Evolutionary conservation across 768 basidiomycete species (phyloP), one percentile per base, ranked within the genome.

Genomic region (Paxillus ammoniavirescens): DNA sequence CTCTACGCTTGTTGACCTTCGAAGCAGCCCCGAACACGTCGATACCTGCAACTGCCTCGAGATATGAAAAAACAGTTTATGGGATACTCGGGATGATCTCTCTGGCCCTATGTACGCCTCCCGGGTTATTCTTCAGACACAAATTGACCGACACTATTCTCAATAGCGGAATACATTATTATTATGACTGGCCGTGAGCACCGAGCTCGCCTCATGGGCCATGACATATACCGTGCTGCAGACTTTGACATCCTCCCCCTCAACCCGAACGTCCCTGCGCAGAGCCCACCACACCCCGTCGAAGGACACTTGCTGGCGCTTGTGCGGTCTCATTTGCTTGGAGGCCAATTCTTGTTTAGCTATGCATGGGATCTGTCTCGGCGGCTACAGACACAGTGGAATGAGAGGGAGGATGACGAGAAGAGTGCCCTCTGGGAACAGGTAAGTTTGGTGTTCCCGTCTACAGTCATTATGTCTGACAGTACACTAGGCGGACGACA

Each of bases 171-270:
- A 72, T 98, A 96, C 73, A 72, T 98, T 46, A 82, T 99, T 58
- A 77, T 97, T 38, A 78, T 98, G 57, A 97, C 93, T 41, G 86
- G 86, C 26, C 84, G 94, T 43, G 85, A 86, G 59, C 82, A 86
- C 33, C 83, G 82, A 58, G 89, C 88, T 13, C 81, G 86, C 53
- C 76, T 98, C 54, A 83, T 93, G 75, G 83, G 87, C 4, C 84
- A 96, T 57, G 86, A 95, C 56, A 77, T 99, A 62, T 98, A 91
- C 73, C 84, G 85, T 45, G 93, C 93, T 12, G 87, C 89, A 18
- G 90, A 93, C 65, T 98, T 92, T 69, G 88, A 93, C 53, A 85
- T 98, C 49, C 85, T 97, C 42, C 94, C 97, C 5, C 74, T 98
- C 44, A 84, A 88, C 54, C 82, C 86, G 18, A 78, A 83, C 51